Base-by-base conservation (phyloP, 495 filamentous ascomycete genomes). In the Talaromyces ruber region DNA sequence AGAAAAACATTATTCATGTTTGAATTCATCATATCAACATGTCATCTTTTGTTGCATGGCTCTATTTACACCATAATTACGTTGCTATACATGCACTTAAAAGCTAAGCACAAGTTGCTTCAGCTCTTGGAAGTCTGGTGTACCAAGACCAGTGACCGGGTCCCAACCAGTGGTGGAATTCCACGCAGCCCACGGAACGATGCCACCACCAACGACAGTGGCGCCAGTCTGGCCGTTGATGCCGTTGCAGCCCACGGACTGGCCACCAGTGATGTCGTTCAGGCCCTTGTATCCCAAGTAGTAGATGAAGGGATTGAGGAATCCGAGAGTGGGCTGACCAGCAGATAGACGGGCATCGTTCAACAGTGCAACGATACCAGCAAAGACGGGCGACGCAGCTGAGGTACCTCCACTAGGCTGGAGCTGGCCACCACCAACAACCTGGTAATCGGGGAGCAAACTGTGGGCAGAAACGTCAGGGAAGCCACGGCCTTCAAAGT, bases 251-350 rank as follows among this genome's bases (percentile, higher is more conserved):
- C 89, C 89, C 0, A 73, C 78, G 37, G 82, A 84, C 5, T 80
- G 81, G 0, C 87, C 87, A 11, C 67, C 56, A 3, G 76, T 77
- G 54, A 93, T 84, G 64, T 93, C 89, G 14, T 80, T 89, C 58
- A 91, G 73, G 0, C 76, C 86, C 9, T 71, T 61, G 47, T 72
- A 70, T 11, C 76, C 84, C 6, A 64, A 71, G 9, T 74, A 73
- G 72, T 91, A 92, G 28, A 92, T 65, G 85, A 85, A 89, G 0
- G 88, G 88, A 68, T 93, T 92, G 32, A 91, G 66, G 76, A 91
- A 92, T 0, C 89, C 89, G 58, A 92, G 68, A 0, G 81, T 72
- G 0, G 82, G 74, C 66, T 83, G 71, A 22, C 81, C 81, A 18
- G 75, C 76, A 1, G 79, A 71, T 43, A 86, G 71, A 1, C 86